phyloP scores from a whole-genome alignment of 345 rosid genomes.

The Citrus sp. region DNA sequence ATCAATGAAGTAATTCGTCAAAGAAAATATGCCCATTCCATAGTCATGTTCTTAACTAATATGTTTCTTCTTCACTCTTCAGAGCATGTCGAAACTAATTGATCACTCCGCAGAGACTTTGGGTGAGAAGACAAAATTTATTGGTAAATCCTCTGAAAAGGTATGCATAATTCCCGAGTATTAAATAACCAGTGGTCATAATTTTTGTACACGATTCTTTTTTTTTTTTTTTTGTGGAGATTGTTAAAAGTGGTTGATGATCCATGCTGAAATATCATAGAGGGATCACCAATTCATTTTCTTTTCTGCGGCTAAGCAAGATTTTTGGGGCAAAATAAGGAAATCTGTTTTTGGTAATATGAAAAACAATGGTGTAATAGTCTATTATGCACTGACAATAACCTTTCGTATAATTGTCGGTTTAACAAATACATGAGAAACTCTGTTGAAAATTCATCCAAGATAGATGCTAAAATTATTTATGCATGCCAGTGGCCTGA shows the following conservation, averaged over 20 bases:
- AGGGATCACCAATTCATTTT: not conserved
- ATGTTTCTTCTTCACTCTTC: not conserved
- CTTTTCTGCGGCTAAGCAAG: not conserved
- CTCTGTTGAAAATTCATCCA: not conserved
- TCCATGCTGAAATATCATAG: too few species aligned
- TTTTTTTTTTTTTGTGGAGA: not conserved
- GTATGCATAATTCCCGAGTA: conserved; percentile 22
- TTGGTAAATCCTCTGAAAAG: conserved; percentile 28
- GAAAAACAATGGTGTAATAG: not conserved
- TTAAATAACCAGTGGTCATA: not conserved
- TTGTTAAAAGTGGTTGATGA: too few species aligned
- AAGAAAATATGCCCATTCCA: not conserved
- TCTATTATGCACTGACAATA: not conserved
- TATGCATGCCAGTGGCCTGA: not conserved
- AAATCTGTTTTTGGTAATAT: not conserved
- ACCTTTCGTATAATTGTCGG: not conserved
- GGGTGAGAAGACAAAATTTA: conserved; percentile 15
- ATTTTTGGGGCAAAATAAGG: not conserved
- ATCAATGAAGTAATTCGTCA: not conserved
- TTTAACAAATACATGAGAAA: not conserved
- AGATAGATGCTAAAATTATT: not conserved
- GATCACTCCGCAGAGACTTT: conserved; percentile 23
- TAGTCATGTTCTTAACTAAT: not conserved
- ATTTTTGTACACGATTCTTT: not conserved
- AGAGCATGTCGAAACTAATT: conserved; percentile 52